A percentile compares a stretch with the other conserved stretches of the same genome.
Conservation (phyloP, 176 grass and related monocot genomes). For the Aegilops longissima region DNA sequence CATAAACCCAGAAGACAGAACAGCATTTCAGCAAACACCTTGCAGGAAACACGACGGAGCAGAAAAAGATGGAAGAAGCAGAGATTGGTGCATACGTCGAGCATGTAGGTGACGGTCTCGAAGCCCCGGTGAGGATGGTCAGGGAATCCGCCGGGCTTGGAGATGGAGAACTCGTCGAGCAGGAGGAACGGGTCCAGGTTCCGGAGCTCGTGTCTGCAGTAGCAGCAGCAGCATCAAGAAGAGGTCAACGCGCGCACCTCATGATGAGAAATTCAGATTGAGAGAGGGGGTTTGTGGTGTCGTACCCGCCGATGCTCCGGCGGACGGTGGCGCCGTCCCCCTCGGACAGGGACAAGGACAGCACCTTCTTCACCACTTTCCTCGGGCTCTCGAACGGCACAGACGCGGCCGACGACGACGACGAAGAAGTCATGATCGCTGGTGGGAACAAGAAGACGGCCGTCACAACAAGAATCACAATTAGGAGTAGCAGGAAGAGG, state of each 20-base stretch:
- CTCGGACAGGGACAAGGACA: background rate
- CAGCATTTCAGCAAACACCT: conserved; percentile 42
- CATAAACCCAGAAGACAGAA: background rate
- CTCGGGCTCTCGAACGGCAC: conserved; percentile 48
- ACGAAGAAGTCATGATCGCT: conserved; percentile 12
- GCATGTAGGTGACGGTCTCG: conserved; percentile 93
- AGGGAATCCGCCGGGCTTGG: conserved; percentile 67
- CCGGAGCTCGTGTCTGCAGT: conserved; percentile 48
- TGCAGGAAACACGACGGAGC: background rate
- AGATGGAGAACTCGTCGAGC: conserved; percentile 80
- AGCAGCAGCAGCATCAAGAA: background rate
- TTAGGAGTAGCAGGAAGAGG: background rate
- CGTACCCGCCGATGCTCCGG: conserved; percentile 72
- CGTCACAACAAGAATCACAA: background rate
- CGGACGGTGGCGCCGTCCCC: background rate
- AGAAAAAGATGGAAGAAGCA: background rate
- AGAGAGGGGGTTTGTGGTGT: background rate
- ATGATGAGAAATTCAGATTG: background rate
- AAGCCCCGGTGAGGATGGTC: conserved; percentile 87
- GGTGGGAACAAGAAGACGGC: conserved; percentile 3
- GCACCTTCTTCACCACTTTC: conserved; percentile 57
- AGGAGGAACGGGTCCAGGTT: conserved; percentile 82
- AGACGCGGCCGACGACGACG: background rate
- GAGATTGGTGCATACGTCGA: conserved; percentile 35
- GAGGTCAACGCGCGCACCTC: background rate